A percentile compares a stretch with the other conserved stretches of the same genome.
phyloP scores from a whole-genome alignment of 2,329 filamentous ascomycete species.

The Colletotrichum orchidophilum region DNA sequence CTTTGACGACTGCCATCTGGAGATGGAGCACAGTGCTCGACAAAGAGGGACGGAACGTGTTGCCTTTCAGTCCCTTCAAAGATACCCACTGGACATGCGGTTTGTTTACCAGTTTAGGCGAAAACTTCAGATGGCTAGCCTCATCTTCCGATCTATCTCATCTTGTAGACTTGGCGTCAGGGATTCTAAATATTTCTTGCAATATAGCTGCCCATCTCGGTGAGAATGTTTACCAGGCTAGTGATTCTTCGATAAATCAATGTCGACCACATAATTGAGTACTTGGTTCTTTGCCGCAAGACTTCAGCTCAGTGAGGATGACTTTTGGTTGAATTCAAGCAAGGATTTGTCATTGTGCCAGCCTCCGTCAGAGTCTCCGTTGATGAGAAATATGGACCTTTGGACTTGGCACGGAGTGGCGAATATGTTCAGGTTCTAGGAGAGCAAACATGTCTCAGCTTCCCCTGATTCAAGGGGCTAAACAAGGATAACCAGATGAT shows the following conservation, averaged over 20 bases:
- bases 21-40: background rate
- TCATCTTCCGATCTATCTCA: background rate
- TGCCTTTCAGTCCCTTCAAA: background rate
- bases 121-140: background rate
- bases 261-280: background rate
- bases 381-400: background rate
- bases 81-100: background rate
- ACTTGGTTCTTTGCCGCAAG: background rate
- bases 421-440: background rate
- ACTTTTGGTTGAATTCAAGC: background rate
- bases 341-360: background rate
- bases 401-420: background rate
- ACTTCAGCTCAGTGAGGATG: background rate
- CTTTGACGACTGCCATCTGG: no score
- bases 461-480: no score
- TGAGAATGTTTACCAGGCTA: background rate
- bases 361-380: background rate
- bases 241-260: background rate
- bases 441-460: background rate
- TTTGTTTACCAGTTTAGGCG: background rate
- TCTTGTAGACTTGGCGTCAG: background rate
- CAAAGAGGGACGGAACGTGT: background rate
- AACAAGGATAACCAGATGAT: no score
- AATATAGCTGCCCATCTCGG: background rate
- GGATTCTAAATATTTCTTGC: background rate